Evolutionary conservation across 805 yeast genomes (phyloP).

Genomic region (Sungouiozyma ichnusensis): DNA sequence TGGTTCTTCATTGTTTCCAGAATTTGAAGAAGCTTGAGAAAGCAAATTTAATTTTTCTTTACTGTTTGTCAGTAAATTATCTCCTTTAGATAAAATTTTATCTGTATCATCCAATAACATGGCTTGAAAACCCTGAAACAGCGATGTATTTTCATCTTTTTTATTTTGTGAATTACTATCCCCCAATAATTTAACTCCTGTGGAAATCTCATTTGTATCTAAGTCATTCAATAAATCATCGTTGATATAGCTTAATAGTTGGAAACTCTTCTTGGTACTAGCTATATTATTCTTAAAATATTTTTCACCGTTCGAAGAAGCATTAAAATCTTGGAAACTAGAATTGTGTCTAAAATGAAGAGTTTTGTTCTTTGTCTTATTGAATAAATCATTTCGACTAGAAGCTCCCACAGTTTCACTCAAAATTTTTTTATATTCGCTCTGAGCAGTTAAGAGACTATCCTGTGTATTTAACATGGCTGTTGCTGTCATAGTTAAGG

Average conservation of each 20-base stretch:
- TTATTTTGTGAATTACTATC: background rate
- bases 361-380: conserved; percentile 6
- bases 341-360: conserved; percentile 4
- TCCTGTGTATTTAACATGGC: conserved; percentile 39
- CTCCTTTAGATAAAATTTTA: background rate
- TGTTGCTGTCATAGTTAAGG: conserved; percentile 47
- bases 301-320: conserved; percentile 26
- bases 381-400: conserved; percentile 11
- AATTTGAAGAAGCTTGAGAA: background rate
- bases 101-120: conserved; percentile 5
- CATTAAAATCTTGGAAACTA: conserved; percentile 24
- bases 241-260: conserved; percentile 44
- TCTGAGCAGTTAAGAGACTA: conserved; percentile 24
- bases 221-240: conserved; percentile 50
- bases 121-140: conserved; percentile 5
- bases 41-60: conserved; percentile 7
- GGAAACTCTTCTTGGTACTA: conserved; percentile 33
- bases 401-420: conserved; percentile 19
- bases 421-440: conserved; percentile 24
- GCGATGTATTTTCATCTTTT: background rate
- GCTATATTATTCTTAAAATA: conserved; percentile 31
- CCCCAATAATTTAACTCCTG: conserved; percentile 7
- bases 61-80: conserved; percentile 2
- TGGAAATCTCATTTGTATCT: conserved; percentile 9
- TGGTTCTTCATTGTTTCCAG: background rate